Evolutionary conservation across 202 grass and related monocot species (phyloP).

Genomic region (Hordeum pubiflorum): DNA sequence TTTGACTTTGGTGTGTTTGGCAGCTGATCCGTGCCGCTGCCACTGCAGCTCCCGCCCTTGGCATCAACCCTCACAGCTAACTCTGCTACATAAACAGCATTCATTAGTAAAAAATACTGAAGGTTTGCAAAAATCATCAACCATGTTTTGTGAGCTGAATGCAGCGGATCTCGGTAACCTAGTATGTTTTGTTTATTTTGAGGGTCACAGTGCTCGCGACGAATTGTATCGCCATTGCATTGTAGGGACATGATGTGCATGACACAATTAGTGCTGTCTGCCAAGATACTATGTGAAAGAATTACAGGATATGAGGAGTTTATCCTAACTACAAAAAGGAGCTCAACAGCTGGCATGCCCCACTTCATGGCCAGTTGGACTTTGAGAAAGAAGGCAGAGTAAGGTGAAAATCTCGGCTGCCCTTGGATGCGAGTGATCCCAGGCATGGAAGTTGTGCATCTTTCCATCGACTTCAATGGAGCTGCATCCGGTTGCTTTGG

Average conservation of each 20-base stretch:
- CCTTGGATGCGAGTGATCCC: constrained; percentile 33
- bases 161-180: not conserved
- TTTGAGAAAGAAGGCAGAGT: constrained; percentile 35
- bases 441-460: constrained; percentile 33
- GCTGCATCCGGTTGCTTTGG: constrained; percentile 52
- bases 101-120: constrained; percentile 14
- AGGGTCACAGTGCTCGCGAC: not conserved
- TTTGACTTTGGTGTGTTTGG: constrained; percentile 88
- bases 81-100: constrained; percentile 35
- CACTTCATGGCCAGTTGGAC: not conserved
- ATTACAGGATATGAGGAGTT: not conserved
- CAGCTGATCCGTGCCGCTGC: constrained; percentile 65
- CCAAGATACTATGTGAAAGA: constrained; percentile 8
- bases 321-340: not conserved
- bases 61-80: constrained; percentile 59
- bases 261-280: not conserved
- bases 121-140: not conserved
- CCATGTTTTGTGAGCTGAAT: not conserved
- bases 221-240: not conserved
- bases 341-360: constrained; percentile 8
- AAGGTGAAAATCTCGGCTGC: constrained; percentile 16
- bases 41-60: constrained; percentile 72
- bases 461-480: constrained; percentile 37
- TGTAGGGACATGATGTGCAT: not conserved
- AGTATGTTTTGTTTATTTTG: not conserved